Base-by-base conservation (phyloP, 495 filamentous ascomycete genomes). In the Xylaria grammica region DNA sequence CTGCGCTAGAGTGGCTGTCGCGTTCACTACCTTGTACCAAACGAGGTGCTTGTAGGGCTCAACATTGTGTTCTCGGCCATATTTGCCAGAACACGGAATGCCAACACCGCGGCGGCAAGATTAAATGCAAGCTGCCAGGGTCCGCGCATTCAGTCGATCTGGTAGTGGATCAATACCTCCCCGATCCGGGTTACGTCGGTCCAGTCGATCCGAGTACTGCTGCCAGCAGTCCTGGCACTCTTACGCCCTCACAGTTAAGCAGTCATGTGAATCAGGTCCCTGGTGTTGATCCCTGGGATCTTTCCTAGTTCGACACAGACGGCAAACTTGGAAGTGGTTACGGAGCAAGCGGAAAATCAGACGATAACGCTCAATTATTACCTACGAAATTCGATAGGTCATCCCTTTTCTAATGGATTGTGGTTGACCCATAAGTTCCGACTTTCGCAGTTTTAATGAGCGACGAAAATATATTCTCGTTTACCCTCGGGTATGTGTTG, bases 31-130 rank as follows among this genome's bases (percentile, higher is more conserved):
- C 69, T 13, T 83, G 81, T 64, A 51, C 62, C 6, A 63, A 53
- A 27, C 76, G 73, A 1, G 66, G 71, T 0, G 44, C 40, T 26
- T 83, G 81, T 55, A 77, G 81, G 44, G 71, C 70, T 3, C 64
- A 75, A 9, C 74, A 77, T 46, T 83, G 81, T 66, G 74, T 74
- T 55, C 65, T 72, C 27, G 81, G 81, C 0, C 81, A 83, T 64
- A 65, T 78, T 36, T 83, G 81, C 65, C 65, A 66, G 65, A 66
- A 53, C 22, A 50, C 30, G 36, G 65, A 66, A 3, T 66, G 65
- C 20, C 60, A 66, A 19, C 30, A 66, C 1, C 65, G 59, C 10
- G 65, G 65, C 42, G 65, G 65, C 49, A 66, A 66, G 50, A 46
- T 32, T 17, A 63, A 53, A 27, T 66, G 65, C 58, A 66, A 62